Evolutionary conservation across 176 grass and related monocot species (phyloP).

Genomic region (Zoysia pacifica): DNA sequence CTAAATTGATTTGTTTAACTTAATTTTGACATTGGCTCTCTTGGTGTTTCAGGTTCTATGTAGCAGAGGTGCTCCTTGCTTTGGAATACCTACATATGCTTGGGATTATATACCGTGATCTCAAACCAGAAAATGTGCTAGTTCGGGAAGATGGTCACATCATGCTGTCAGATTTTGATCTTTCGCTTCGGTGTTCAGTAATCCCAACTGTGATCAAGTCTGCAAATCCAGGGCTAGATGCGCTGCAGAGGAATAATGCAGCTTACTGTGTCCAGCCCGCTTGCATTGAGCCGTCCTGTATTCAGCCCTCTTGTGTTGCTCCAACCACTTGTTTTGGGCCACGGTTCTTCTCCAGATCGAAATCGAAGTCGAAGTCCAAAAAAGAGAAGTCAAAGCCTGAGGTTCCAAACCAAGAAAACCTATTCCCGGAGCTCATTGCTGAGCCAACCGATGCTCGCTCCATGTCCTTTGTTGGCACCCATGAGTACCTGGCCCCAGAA

Average conservation of each 20-base stretch:
- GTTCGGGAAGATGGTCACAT: slow-evolving; percentile 91
- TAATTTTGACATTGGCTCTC: background rate
- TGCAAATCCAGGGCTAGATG: slow-evolving; percentile 65
- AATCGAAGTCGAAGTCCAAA: slow-evolving; percentile 51
- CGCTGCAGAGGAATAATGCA: slow-evolving; percentile 63
- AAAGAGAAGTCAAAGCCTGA: slow-evolving; percentile 72
- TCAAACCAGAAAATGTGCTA: slow-evolving; percentile 89
- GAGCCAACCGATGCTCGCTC: slow-evolving; percentile 88
- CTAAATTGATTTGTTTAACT: slow-evolving; percentile 1
- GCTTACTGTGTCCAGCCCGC: slow-evolving; percentile 84
- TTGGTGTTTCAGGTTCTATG: slow-evolving; percentile 80
- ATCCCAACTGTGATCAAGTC: slow-evolving; percentile 66
- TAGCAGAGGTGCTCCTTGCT: slow-evolving; percentile 80
- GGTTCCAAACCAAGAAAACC: slow-evolving; percentile 56
- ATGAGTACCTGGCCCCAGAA: slow-evolving; percentile 90
- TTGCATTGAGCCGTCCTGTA: slow-evolving; percentile 76
- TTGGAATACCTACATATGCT: slow-evolving; percentile 94
- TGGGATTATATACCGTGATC: slow-evolving; percentile 93
- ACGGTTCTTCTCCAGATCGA: slow-evolving; percentile 67
- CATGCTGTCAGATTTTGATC: slow-evolving; percentile 90
- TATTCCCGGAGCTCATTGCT: slow-evolving; percentile 79
- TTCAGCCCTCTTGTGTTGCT: slow-evolving; percentile 80
- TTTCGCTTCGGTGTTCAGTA: slow-evolving; percentile 74
- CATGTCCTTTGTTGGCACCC: slow-evolving; percentile 94
- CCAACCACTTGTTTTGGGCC: slow-evolving; percentile 87